Evolutionary conservation across 148 eudicot genomes (phyloP).

Genomic region (Dianthus caryophyllus): DNA sequence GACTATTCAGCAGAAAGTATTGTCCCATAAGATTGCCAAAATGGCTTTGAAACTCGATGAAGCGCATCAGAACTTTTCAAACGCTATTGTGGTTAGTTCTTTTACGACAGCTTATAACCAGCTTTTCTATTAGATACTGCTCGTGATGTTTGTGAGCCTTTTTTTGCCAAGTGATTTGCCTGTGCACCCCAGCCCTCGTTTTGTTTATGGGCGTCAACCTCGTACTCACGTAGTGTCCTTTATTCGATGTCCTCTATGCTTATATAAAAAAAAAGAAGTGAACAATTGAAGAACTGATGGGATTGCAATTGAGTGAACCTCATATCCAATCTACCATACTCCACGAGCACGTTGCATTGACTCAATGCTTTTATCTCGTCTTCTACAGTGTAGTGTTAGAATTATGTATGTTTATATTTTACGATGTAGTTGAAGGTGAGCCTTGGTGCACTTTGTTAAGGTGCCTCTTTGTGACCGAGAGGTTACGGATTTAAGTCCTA

Average conservation of each 20-base stretch:
- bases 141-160: neutral
- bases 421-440: too few relatives aligned
- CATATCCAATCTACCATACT: too few relatives aligned
- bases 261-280: neutral
- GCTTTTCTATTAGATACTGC: neutral
- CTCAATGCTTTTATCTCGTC: too few relatives aligned
- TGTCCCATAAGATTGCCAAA: conserved; percentile 91
- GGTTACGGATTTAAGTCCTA: too few relatives aligned
- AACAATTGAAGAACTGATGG: neutral
- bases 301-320: too few relatives aligned
- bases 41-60: conserved; percentile 90
- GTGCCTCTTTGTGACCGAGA: too few relatives aligned
- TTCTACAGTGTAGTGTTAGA: too few relatives aligned
- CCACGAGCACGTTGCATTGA: too few relatives aligned
- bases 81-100: conserved; percentile 84
- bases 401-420: too few relatives aligned
- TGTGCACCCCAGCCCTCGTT: neutral
- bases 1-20: conserved; percentile 75
- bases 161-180: neutral
- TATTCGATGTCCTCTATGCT: neutral
- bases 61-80: conserved; percentile 89
- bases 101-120: neutral
- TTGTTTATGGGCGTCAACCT: neutral
- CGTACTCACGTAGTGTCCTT: neutral
- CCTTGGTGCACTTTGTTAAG: too few relatives aligned